Evolutionary conservation across 1,139 yeast genomes (phyloP), one percentile per base, ranked within the genome.

Genomic region (Yamadazyma songkhlaensis): DNA sequence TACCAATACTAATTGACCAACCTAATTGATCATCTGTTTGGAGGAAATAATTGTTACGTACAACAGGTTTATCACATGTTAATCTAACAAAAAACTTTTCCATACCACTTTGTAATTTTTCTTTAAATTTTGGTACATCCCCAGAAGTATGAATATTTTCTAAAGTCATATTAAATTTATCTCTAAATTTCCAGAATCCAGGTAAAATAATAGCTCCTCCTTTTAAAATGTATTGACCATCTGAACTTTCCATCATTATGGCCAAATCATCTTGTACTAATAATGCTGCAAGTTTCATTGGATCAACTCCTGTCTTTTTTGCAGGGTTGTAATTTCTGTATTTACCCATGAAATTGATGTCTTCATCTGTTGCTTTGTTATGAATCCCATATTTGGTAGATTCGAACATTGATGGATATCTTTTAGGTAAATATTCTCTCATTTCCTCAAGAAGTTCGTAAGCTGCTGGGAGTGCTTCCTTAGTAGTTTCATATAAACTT

Each of bases 231-330:
- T 79, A 80, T 36, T 71, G 67, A 6, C 84, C 85, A 29, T 77
- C 67, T 28, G 65, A 67, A 39, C 68, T 65, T 51, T 80, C 86
- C 40, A 79, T 59, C 83, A 81, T 77, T 15, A 81, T 65, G 1
- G 87, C 87, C 38, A 80, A 55, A 55, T 81, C 87, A 55, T 81
- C 87, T 56, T 81, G 87, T n/a, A 75, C 58, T 53, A 80, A 62
- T 46, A 71, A 67, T 3, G 83, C 73, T 8, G 79, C 79, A 47
- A 79, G 75, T 29, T 68, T 59, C 68, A 75, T 72, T 13, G 86
- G 87, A 51, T 80, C 84, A 41, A 67, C 72, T 12, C 41, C 41
- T 6, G 35, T 25, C 10, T 41, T 35, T 9, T 36, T 41, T 3
- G 13, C 25, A 11, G 52, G 47, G 37, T 38, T 43, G 36, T 37